Base-by-base conservation (phyloP, 164 flowering plant species). In the Chimonanthus salicifolius region DNA sequence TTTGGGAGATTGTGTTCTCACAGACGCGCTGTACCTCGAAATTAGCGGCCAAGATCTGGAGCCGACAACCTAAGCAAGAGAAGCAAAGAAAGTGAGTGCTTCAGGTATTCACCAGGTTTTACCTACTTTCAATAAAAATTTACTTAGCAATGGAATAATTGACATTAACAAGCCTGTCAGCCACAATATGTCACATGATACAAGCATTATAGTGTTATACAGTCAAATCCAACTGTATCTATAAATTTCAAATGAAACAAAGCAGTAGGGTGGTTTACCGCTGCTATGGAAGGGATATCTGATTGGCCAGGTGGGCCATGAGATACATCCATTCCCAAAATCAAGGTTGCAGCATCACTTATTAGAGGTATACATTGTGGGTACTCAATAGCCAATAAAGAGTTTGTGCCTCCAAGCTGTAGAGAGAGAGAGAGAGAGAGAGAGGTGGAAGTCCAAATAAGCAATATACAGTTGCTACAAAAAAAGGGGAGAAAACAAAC, bases 271-370 rank as follows among this genome's bases (percentile, higher is more conserved):
- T 5, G 11, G 49, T 62, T 60, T 85, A 93, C 98, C 78, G 98
- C 94, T 66, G 94, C 95, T 60, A 93, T 79, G 51, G 97, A 91
- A 18, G 97, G 94, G 20, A 78, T 49, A 82, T 93, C 95, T 49
- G 91, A 81, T 71, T 79, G 88, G 76, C 91, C 91, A 74, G 94
- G 94, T 74, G 94, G 84, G 3, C 94, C 95, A 80, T 90, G 98
- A 72, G 95, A 91, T 68, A 93, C 98, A 81, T 90, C 94, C 88
- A 93, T 90, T 13, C 98, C 98, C 81, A 94, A 47, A 65, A 94
- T 91, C 88, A 94, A 75, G 18, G 98, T 90, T 48, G 98, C 97
- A 71, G 78, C 77, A 76, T 87, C 86, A 13, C 62, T 76, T 49
- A 90, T 81, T 46, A 88, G 58, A 0, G 97, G 98, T 50, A 94